Conservation (phyloP, 352 stramenopile species). For the Phytophthora gonapodyides region DNA sequence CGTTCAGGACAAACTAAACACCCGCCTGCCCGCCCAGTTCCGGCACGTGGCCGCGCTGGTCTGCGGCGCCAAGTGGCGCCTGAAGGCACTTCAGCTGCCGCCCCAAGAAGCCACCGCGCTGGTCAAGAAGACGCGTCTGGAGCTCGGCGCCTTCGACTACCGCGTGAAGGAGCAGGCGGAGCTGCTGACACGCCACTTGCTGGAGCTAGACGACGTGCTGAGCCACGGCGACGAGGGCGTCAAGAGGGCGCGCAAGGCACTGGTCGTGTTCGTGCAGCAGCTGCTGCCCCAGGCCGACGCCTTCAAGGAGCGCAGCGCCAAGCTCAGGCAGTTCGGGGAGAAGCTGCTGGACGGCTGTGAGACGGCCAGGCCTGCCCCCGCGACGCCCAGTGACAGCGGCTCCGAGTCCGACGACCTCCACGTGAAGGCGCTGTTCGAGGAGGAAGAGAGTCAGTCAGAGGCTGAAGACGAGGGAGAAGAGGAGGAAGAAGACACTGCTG, state of each 20-base stretch:
- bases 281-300: constrained; percentile 49
- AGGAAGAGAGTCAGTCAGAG: constrained; percentile 29
- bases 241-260: constrained; percentile 55
- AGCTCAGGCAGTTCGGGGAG: constrained; percentile 55
- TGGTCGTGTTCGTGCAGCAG: constrained; percentile 56
- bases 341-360: constrained; percentile 25
- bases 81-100: constrained; percentile 25
- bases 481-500: too few species aligned
- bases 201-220: constrained; percentile 64
- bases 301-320: constrained; percentile 45
- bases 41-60: constrained; percentile 39
- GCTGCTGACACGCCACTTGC: constrained; percentile 58
- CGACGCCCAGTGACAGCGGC: constrained; percentile 21
- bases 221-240: constrained; percentile 59
- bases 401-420: constrained; percentile 33
- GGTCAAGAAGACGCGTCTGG: constrained; percentile 51
- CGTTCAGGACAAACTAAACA: constrained; percentile 47
- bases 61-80: constrained; percentile 51
- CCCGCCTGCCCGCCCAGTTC: constrained; percentile 43
- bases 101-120: constrained; percentile 6
- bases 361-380: background rate
- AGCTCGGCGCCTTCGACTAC: constrained; percentile 68
- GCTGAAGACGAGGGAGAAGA: constrained; percentile 27
- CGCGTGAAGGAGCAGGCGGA: constrained; percentile 61
- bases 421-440: constrained; percentile 31